Conservation (phyloP, 352 stramenopile genomes). For the Pythium angustatum region DNA sequence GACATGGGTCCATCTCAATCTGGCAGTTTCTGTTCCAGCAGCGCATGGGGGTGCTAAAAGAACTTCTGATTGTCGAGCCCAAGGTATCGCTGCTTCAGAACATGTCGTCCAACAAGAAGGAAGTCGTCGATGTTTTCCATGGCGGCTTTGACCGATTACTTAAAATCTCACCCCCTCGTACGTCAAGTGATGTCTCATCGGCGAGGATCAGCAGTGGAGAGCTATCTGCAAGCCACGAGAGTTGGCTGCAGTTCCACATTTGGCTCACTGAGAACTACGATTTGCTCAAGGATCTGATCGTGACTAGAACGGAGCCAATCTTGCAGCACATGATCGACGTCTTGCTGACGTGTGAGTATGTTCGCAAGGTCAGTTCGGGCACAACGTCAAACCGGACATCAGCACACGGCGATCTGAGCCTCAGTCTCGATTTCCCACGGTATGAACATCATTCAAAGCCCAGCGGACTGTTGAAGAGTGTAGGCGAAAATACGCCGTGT, state of each 20-base stretch:
- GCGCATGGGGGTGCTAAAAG: constrained; percentile 67
- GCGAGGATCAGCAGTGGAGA: constrained; percentile 17
- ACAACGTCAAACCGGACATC: constrained; percentile 4
- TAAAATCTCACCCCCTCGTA: constrained; percentile 36
- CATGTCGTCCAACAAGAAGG: constrained; percentile 74
- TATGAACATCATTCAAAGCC: constrained; percentile 4
- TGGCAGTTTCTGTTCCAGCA: constrained; percentile 82
- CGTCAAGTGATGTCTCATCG: not conserved
- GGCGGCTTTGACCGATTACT: constrained; percentile 71
- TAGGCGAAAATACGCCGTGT: not conserved
- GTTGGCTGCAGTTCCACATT: constrained; percentile 77
- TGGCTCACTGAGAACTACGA: constrained; percentile 71
- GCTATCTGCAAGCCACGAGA: constrained; percentile 41
- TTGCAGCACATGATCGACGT: constrained; percentile 58
- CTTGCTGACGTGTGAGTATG: constrained; percentile 41
- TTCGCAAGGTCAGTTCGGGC: constrained; percentile 41
- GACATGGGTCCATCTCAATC: constrained; percentile 46
- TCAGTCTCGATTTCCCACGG: constrained; percentile 28
- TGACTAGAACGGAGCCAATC: constrained; percentile 62
- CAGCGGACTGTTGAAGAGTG: not conserved
- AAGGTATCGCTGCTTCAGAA: constrained; percentile 65
- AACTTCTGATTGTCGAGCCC: constrained; percentile 73
- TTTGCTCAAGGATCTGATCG: constrained; percentile 68
- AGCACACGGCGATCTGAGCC: constrained; percentile 28
- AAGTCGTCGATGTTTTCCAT: constrained; percentile 73